A percentile compares a stretch with the other conserved stretches of the same genome.
Evolutionary conservation across 345 rosid species (phyloP).

Genomic region (Rhodamnia rubescens): DNA sequence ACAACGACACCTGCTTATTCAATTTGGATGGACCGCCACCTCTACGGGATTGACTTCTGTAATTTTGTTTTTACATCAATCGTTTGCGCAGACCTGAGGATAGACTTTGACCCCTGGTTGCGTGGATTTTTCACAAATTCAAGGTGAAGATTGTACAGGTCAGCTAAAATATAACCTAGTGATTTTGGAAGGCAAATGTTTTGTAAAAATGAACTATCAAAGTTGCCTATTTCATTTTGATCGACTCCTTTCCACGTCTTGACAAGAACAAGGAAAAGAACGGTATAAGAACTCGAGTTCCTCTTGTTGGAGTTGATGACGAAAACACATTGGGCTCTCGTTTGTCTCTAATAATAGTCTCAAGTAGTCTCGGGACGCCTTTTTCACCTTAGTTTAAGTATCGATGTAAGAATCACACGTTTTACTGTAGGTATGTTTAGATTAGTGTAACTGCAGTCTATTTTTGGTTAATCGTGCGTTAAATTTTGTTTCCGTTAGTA

Average conservation of each 20-base stretch:
- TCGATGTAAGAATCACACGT: too few species aligned
- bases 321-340: not conserved
- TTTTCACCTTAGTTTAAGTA: too few species aligned
- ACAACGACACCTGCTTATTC: not conserved
- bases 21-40: not conserved
- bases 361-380: too few species aligned
- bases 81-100: not conserved
- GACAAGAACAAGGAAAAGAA: not conserved
- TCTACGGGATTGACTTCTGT: not conserved
- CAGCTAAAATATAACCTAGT: not conserved
- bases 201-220: too few species aligned
- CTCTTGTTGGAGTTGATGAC: not conserved
- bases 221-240: too few species aligned
- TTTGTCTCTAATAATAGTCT: too few species aligned
- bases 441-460: not conserved
- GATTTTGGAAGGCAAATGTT: too few species aligned
- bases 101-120: not conserved
- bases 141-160: not conserved
- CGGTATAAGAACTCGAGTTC: not conserved
- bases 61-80: not conserved
- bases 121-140: not conserved
- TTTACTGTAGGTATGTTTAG: not conserved
- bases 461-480: not conserved
- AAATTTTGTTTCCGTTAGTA: too few species aligned
- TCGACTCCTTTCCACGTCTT: not conserved